Conservation (phyloP, 192 early-diverging fungal species). For the Backusella parvicylindrica region DNA sequence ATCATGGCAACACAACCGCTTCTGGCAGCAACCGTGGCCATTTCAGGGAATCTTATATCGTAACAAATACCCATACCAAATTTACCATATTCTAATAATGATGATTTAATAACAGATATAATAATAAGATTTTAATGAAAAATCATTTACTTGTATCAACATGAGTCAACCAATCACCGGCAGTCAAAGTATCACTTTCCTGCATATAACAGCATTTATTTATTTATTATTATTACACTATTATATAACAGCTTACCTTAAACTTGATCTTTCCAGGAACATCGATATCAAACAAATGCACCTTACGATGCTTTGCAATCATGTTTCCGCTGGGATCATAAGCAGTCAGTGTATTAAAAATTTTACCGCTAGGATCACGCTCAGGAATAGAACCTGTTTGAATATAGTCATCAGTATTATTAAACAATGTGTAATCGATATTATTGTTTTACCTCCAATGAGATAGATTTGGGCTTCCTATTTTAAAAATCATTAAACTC, state of each 20-base stretch:
- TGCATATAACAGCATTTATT: neutral
- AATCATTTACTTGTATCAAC: slow-evolving; percentile 62
- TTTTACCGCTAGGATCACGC: slow-evolving; percentile 41
- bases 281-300: slow-evolving; percentile 97
- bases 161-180: slow-evolving; percentile 75
- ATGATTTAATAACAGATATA: neutral
- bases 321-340: slow-evolving; percentile 64
- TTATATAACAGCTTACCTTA: slow-evolving; percentile 50
- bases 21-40: slow-evolving; percentile 90
- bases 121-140: neutral
- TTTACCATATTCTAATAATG: slow-evolving; percentile 64
- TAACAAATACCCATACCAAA: slow-evolving; percentile 97
- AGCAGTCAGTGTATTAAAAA: slow-evolving; percentile 84
- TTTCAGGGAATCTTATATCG: slow-evolving; percentile 95
- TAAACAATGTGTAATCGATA: neutral
- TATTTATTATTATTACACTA: neutral
- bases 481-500: neutral
- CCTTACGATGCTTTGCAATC: slow-evolving; percentile 70
- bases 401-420: too few relatives aligned
- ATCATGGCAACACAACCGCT: slow-evolving; percentile 90
- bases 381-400: slow-evolving; percentile 95
- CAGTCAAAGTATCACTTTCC: slow-evolving; percentile 79
- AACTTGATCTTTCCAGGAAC: slow-evolving; percentile 91
- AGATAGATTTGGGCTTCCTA: slow-evolving; percentile 80
- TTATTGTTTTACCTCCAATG: slow-evolving; percentile 53